Percentiles rank a stretch among this genome's conserved stretches.
Evolutionary conservation across 768 basidiomycete species (phyloP).

Genomic region (Lyophyllum decastes): DNA sequence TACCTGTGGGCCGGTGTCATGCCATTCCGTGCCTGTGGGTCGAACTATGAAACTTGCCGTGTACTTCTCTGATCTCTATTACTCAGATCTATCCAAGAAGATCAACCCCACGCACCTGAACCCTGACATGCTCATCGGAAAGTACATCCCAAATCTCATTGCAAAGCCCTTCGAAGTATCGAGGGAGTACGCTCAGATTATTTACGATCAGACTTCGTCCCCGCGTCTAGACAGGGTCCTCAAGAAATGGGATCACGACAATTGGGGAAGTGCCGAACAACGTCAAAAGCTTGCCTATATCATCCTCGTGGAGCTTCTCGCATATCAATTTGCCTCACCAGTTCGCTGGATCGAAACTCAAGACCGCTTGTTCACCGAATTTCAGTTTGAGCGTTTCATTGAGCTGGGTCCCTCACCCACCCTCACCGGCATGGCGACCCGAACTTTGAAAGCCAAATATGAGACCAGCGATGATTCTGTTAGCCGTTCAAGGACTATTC

Average conservation of each 20-base stretch:
- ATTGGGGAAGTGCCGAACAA: slow-evolving; percentile 79
- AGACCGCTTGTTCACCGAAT: slow-evolving; percentile 86
- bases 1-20: slow-evolving; percentile 98
- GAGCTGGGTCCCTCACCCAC: slow-evolving; percentile 97
- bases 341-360: slow-evolving; percentile 99
- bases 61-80: neutral
- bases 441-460: slow-evolving; percentile 92
- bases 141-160: slow-evolving; percentile 97
- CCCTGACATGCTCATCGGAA: slow-evolving; percentile 91
- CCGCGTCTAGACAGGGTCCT: slow-evolving; percentile 95
- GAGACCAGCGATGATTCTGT: slow-evolving; percentile 87
- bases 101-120: slow-evolving; percentile 90
- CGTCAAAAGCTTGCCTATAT: slow-evolving; percentile 94
- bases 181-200: slow-evolving; percentile 87
- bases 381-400: slow-evolving; percentile 89
- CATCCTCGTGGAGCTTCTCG: slow-evolving; percentile 94
- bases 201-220: slow-evolving; percentile 96
- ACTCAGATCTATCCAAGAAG: slow-evolving; percentile 91
- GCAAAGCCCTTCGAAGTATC: slow-evolving; percentile 85
- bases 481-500: slow-evolving; percentile 75
- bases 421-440: slow-evolving; percentile 90
- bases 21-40: slow-evolving; percentile 94
- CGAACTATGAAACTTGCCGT: neutral
- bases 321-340: slow-evolving; percentile 98
- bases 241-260: slow-evolving; percentile 88